Percentiles rank a stretch among this genome's conserved stretches.
These are phyloP conservation scores for Coemansia sp. DNA, from an alignment of 192 early-diverging fungal species.

Conservation along the genomic window DNA sequence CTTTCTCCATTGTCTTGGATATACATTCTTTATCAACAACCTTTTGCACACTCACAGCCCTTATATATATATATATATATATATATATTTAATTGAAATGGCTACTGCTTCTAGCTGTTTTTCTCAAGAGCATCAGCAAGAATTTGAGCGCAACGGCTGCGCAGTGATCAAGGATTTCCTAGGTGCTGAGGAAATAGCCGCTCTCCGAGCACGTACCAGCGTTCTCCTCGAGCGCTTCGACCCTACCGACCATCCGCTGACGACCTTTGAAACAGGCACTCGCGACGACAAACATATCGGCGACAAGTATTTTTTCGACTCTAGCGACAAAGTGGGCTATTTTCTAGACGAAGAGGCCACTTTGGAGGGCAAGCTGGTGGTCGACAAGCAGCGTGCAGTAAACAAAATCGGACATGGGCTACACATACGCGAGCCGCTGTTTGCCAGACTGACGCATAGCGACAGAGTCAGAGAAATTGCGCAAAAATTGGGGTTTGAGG, in stretches of 20 bases:
- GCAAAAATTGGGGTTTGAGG: constrained; percentile 61
- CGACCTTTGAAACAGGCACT: constrained; percentile 73
- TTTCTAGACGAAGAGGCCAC: constrained; percentile 89
- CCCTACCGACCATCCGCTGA: constrained; percentile 71
- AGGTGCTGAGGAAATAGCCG: constrained; percentile 8
- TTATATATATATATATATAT: too few relatives aligned
- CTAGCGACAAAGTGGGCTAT: constrained; percentile 80
- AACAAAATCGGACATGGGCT: constrained; percentile 93
- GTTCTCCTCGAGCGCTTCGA: constrained; percentile 67
- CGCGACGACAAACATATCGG: constrained; percentile 62
- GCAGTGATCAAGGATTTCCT: constrained; percentile 31
- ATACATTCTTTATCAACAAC: too few relatives aligned
- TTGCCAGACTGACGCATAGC: constrained; percentile 66
- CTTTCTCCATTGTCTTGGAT: too few relatives aligned
- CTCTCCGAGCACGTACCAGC: constrained; percentile 20
- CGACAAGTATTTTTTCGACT: constrained; percentile 86
- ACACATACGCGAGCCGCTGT: constrained; percentile 80
- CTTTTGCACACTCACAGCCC: too few relatives aligned
- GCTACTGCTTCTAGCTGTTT: too few relatives aligned
- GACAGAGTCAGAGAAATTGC: constrained; percentile 59
- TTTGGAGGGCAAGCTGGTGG: constrained; percentile 61
- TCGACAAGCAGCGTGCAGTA: constrained; percentile 66
- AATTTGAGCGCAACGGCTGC: constrained; percentile 33
- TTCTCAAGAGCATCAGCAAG: constrained; percentile 7
- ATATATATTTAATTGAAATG: too few relatives aligned